phyloP scores from a whole-genome alignment of 1,139 yeast species.

The Magnusiomyces ingens region DNA sequence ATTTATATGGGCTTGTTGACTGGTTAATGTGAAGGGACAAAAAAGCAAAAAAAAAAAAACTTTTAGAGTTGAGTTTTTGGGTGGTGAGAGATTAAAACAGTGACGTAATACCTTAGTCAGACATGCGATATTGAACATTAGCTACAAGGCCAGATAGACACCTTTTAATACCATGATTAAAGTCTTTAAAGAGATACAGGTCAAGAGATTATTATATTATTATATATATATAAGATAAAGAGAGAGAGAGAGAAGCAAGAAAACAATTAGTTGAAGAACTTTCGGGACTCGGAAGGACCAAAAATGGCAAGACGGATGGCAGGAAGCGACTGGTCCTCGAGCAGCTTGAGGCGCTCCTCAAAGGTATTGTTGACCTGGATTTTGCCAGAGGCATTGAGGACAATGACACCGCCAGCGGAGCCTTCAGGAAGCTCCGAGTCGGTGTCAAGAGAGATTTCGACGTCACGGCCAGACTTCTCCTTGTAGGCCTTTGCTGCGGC shows the following conservation, averaged over 20 bases:
- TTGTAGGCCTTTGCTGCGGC: constrained; percentile 61
- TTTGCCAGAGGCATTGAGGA: constrained; percentile 65
- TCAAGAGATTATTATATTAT: no score
- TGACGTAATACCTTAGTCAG: no score
- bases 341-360: constrained; percentile 82
- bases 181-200: no score
- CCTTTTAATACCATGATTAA: no score
- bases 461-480: constrained; percentile 35
- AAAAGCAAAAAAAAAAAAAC: neutral
- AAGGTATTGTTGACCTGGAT: constrained; percentile 88
- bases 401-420: constrained; percentile 77
- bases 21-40: no score
- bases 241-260: neutral
- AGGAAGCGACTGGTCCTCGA: constrained; percentile 83
- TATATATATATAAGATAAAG: neutral
- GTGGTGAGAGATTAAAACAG: no score
- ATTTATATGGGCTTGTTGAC: no score
- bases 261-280: constrained; percentile 65
- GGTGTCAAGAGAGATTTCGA: constrained; percentile 33
- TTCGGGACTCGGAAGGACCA: constrained; percentile 81
- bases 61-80: no score
- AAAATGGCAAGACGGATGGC: constrained; percentile 49
- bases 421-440: constrained; percentile 50
- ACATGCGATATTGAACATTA: no score
- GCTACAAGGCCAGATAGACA: no score